A percentile compares a stretch with the other conserved stretches of the same genome.
Conservation (phyloP, 208 protist species). For the Crithidia expoeki region DNA sequence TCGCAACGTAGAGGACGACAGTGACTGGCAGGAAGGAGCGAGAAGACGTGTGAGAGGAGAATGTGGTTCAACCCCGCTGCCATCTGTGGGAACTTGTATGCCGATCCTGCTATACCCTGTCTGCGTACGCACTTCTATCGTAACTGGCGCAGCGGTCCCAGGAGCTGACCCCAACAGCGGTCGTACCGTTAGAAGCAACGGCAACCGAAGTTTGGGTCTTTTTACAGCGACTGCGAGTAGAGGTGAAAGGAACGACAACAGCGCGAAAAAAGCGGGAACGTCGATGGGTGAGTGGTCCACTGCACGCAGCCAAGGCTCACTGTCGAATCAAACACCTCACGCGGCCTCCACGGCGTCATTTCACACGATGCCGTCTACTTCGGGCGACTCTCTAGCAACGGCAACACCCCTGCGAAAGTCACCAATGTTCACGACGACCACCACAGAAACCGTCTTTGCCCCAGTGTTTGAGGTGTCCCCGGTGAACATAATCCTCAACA, state of each 20-base stretch:
- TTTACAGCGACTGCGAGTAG: not conserved
- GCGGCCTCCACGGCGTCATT: constrained; percentile 22
- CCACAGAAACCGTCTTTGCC: not conserved
- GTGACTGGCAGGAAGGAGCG: not conserved
- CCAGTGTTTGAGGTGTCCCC: constrained; percentile 32
- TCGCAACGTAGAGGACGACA: not conserved
- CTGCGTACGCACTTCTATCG: constrained; percentile 22
- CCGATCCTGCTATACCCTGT: constrained; percentile 31
- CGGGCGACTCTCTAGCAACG: not conserved
- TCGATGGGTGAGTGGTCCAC: not conserved
- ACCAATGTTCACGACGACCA: not conserved
- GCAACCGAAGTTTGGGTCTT: not conserved
- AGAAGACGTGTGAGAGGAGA: not conserved
- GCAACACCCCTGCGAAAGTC: not conserved
- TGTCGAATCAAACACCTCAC: constrained; percentile 2
- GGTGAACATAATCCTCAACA: constrained; percentile 33
- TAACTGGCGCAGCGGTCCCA: not conserved
- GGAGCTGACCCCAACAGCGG: not conserved
- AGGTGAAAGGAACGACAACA: not conserved
- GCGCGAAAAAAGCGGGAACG: not conserved
- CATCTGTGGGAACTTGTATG: constrained; percentile 24
- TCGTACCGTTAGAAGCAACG: not conserved
- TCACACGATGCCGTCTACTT: constrained; percentile 32
- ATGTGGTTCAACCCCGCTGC: not conserved
- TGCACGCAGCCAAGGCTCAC: not conserved